phyloP scores from a whole-genome alignment of 768 basidiomycete genomes.

The Tylopilus plumbeoviolaceoides region DNA sequence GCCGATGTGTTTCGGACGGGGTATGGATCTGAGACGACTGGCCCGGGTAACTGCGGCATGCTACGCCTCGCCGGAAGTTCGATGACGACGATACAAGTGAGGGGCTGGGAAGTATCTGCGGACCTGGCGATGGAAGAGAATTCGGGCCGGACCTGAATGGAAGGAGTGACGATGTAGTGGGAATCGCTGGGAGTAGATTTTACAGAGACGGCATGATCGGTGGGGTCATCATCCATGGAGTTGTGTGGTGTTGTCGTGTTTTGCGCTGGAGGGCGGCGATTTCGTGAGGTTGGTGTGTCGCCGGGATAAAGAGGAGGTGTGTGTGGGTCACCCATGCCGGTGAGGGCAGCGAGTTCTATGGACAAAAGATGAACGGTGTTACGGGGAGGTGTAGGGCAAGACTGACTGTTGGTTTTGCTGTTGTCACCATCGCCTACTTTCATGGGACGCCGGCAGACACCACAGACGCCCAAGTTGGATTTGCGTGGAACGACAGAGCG shows the following conservation, averaged over 20 bases:
- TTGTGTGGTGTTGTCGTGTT: conserved; percentile 41
- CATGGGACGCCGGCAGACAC: conserved; percentile 96
- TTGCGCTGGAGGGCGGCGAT: conserved; percentile 27
- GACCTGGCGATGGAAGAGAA: conserved; percentile 77
- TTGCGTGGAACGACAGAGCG: conserved; percentile 57
- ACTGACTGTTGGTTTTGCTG: conserved; percentile 82
- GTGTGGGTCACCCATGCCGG: conserved; percentile 75
- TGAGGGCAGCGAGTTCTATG: conserved; percentile 88
- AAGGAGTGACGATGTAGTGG: conserved; percentile 82
- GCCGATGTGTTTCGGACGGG: conserved; percentile 26
- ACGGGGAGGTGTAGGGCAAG: not conserved
- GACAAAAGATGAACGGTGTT: conserved; percentile 7
- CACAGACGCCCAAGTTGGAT: conserved; percentile 89
- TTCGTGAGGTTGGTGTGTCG: conserved; percentile 42
- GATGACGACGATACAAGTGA: conserved; percentile 92
- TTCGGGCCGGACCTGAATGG: conserved; percentile 92
- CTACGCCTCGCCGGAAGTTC: conserved; percentile 81
- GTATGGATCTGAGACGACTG: conserved; percentile 48
- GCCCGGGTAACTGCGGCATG: conserved; percentile 47
- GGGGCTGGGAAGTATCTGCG: conserved; percentile 66
- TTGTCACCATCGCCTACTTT: conserved; percentile 86
- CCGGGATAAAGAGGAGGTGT: conserved; percentile 61
- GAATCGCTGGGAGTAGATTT: conserved; percentile 46
- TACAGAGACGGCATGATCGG: conserved; percentile 54
- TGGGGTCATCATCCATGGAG: conserved; percentile 82